Base-by-base conservation (phyloP, 169 alveolate genomes). In the Plasmodium fragile region DNA sequence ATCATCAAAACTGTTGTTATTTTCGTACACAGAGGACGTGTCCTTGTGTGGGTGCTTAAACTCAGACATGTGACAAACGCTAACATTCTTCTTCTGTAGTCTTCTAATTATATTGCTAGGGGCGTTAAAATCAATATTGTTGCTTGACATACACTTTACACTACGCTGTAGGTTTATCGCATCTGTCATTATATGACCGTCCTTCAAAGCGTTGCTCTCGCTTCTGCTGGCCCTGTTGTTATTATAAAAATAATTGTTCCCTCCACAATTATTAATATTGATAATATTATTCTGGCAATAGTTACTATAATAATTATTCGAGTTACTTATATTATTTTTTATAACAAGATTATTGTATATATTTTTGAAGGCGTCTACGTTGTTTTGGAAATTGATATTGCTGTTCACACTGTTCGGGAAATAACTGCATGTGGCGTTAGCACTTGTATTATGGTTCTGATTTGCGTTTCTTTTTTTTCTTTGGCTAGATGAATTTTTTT, bases 251-350 rank as follows among this genome's bases (percentile, higher is more conserved):
- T 78, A 78, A 30, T 78, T 78, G 53, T 34, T 81, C 43, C 77
- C 77, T 3, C 89, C 53, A 16, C 89, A 81, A 32, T 81, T 81
- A 18, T 81, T 81, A 36, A 81, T 52, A 28, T 81, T 81, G 34
- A 81, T 81, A 34, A 81, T 53, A 81, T 81, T 81, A 52, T 55
- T 81, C 22, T 81, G 89, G 39, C 89, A 81, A 55, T 81, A 81
- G 13, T 81, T 81, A 34, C 70, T 28, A 18, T 81, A 81, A 34
- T 52, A 81, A 81, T 81, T 81, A 41, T 81, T 81, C 1, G 89
- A 28, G 18, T 81, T 81, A 22, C 22, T 81, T 81, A 81, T 52
- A 8, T 81, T 81, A 55, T 81, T 81, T 28, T 41, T 81, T 32
- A 81, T 81, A 34, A 81, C 78, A 16, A 81, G 53, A 22, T 55